Base-by-base conservation (phyloP, 805 yeast genomes). In the Hanseniaspora meyeri region DNA sequence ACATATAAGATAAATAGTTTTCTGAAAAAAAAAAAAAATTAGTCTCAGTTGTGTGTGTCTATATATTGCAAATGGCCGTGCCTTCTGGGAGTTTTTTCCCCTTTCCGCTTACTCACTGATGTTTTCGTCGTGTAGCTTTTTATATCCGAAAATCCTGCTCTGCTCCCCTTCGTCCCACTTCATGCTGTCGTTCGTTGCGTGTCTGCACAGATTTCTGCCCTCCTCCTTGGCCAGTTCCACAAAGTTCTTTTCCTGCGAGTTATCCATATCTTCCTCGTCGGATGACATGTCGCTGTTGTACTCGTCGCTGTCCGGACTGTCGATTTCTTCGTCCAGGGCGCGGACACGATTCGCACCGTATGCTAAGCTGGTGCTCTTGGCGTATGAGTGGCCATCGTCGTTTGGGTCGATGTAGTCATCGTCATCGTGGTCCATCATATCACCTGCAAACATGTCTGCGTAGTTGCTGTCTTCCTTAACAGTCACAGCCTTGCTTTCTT, bases 391-490 rank as follows among this genome's bases (percentile, higher is more conserved):
- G 0, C 91, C 91, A 63, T 85, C 91, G 66, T 85, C 91, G 63
- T 85, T 83, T 0, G 91, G 90, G 64, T 85, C 90, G 62, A 79
- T 80, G 63, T 85, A 83, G 59, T 82, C 89, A 59, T 84, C 88
- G 31, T 77, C 77, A 32, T 73, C 73, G 47, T 65, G 68, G 37
- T 67, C 70, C 11, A 63, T 62, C 34, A 59, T 62, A 56, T 50
- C 57, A 57, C 19, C 58, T 58, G 34, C 37, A 46, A 9, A 57
- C 60, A 20, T 57, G 43, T 27, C 19, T 12, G 36, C 8, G 10
- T 27, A 20, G 24, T 14, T 27, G 20, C 19, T 11, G 16, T 29
- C 40, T 17, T 17, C 46, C 8, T 27, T 57, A n/a, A 24, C 10
- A 32, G 39, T 36, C 24, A 19, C 43, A 2, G 54, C 45, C 31